Conservation (phyloP, 371 early-diverging fungal species). For the Saksenaea vasiformis region DNA sequence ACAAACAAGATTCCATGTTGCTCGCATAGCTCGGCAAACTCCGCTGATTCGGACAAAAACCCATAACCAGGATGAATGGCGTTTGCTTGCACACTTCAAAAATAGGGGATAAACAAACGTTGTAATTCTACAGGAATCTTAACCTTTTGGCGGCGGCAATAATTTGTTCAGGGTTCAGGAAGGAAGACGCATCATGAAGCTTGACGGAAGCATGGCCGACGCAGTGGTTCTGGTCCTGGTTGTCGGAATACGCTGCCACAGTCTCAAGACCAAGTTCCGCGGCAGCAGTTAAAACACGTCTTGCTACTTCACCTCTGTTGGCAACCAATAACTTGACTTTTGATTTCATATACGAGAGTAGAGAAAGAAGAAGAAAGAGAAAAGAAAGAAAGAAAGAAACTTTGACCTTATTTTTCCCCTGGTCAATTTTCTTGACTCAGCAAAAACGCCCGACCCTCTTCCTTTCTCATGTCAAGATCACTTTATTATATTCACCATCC, state of each 20-base stretch:
- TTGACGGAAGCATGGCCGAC: conserved; percentile 26
- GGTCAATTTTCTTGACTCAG: conserved; percentile 12
- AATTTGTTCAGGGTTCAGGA: conserved; percentile 30
- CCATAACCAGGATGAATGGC: conserved; percentile 93
- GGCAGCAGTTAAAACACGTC: conserved; percentile 38
- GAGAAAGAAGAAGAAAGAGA: background rate
- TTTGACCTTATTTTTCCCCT: too few species aligned
- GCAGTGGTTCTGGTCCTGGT: conserved; percentile 39
- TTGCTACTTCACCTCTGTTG: conserved; percentile 51
- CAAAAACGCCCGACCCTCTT: conserved; percentile 1
- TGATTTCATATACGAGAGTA: background rate
- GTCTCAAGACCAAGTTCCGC: conserved; percentile 37
- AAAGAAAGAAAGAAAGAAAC: conserved; percentile 7
- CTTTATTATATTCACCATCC: background rate
- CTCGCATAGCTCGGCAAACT: conserved; percentile 72
- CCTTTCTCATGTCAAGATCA: background rate
- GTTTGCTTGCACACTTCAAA: background rate
- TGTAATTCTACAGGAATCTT: background rate
- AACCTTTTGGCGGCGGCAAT: conserved; percentile 37
- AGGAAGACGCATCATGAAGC: conserved; percentile 21
- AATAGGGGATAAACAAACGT: background rate
- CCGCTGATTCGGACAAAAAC: conserved; percentile 81
- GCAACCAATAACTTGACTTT: conserved; percentile 33
- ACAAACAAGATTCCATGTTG: conserved; percentile 74
- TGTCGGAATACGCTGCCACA: conserved; percentile 37